phyloP scores from a whole-genome alignment of 768 basidiomycete genomes.

The Rickenella mellea region DNA sequence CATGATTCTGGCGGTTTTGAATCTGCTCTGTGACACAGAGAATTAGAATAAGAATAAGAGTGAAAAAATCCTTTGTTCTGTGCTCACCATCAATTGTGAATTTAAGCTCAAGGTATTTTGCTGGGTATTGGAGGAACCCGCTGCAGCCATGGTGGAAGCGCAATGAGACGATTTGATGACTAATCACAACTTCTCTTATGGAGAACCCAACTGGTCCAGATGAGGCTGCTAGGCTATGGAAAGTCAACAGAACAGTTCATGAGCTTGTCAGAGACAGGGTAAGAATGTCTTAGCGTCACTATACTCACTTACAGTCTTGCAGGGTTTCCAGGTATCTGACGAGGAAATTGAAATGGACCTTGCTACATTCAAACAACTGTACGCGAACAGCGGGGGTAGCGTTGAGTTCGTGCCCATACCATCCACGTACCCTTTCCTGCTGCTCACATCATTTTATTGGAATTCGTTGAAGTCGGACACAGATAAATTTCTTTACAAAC shows the following conservation, averaged over 20 bases:
- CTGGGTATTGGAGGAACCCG: background rate
- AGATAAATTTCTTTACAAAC: slow-evolving; percentile 86
- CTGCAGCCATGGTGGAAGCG: too few relatives aligned
- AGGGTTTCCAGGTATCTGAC: slow-evolving; percentile 92
- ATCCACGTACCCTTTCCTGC: background rate
- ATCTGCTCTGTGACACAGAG: slow-evolving; percentile 40
- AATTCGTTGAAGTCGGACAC: slow-evolving; percentile 54
- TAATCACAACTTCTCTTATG: slow-evolving; percentile 34
- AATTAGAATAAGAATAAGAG: background rate
- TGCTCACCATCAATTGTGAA: slow-evolving; percentile 22
- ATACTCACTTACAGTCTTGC: slow-evolving; percentile 18
- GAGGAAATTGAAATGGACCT: slow-evolving; percentile 91
- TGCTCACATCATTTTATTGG: background rate
- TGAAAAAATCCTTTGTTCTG: background rate
- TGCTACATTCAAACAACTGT: slow-evolving; percentile 60
- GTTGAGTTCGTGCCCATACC: slow-evolving; percentile 64
- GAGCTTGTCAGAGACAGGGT: slow-evolving; percentile 96
- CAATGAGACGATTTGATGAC: too few relatives aligned
- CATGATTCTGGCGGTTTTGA: slow-evolving; percentile 88
- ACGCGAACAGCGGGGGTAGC: slow-evolving; percentile 61
- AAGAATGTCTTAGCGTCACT: slow-evolving; percentile 5
- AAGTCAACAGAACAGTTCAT: slow-evolving; percentile 92
- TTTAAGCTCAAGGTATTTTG: slow-evolving; percentile 13
- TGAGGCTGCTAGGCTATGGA: slow-evolving; percentile 86
- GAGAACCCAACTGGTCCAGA: slow-evolving; percentile 37